phyloP scores from a whole-genome alignment of 78 protist genomes.

The Dictyostelium brefeldianum region DNA sequence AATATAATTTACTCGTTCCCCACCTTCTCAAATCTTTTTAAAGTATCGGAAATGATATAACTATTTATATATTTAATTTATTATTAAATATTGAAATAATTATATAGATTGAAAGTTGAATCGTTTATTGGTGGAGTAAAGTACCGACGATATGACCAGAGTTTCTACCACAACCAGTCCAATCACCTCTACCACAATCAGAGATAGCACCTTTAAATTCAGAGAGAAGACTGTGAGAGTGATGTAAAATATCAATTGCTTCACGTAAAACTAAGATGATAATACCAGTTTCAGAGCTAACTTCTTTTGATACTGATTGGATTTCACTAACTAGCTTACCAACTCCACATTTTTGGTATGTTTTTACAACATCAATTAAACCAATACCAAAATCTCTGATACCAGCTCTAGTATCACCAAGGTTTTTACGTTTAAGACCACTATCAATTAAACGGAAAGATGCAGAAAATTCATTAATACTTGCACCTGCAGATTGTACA shows the following conservation, averaged over 20 bases:
- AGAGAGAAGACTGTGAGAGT: constrained; percentile 20
- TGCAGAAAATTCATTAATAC: not conserved
- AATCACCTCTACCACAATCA: not conserved
- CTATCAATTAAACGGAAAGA: not conserved
- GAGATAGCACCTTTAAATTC: constrained; percentile 39
- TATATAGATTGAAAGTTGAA: no score
- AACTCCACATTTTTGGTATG: constrained; percentile 37
- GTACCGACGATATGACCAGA: constrained; percentile 16
- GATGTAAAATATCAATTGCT: constrained; percentile 52
- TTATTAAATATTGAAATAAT: no score
- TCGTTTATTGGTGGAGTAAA: not conserved
- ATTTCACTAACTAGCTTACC: constrained; percentile 2
- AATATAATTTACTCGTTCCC: no score
- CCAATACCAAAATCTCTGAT: constrained; percentile 15
- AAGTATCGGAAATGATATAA: no score
- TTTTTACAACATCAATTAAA: not conserved
- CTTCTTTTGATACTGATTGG: not conserved
- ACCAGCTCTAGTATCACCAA: not conserved
- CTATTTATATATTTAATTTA: no score
- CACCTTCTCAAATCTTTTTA: no score
- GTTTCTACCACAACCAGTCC: constrained; percentile 13
- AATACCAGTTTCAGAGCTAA: constrained; percentile 1
- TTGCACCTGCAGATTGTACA: not conserved
- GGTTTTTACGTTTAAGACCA: not conserved
- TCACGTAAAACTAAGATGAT: constrained; percentile 32